Base-by-base conservation (phyloP, 2,329 filamentous ascomycete species). In the Cladosporium sp. region DNA sequence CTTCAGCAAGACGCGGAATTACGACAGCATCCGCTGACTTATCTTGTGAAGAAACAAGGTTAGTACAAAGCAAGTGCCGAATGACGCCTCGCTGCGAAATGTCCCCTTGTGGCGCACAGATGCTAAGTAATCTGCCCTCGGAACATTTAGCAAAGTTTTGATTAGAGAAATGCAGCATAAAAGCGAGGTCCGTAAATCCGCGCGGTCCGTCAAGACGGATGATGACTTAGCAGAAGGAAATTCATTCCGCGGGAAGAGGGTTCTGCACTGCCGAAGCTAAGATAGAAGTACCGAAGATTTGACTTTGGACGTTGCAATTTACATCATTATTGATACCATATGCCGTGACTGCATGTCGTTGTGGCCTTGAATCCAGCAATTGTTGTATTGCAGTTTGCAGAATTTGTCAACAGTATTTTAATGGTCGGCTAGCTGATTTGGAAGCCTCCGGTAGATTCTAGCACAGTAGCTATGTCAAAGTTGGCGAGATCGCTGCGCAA, bases 91-190 rank as follows among this genome's bases (percentile, higher is more conserved):
- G 49, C 49, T 54, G 49, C 26, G 28, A 54, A 12, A 18, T 54
- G 49, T 14, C 49, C 24, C 49, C 28, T 54, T 54, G 24, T 26
- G 52, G n/a, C 52, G 52, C 52, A 55, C 52, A 34, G 52, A 55
- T 34, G 32, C 52, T n/a, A 21, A 21, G 28, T 28, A 30, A 55
- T 15, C 4, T 54, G 51, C 51, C 8, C 26, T 18, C 18, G 11
- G 28, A n/a, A 5, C 57, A 59, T 47, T 59, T 59, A 59, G 57
- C 57, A 44, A n/a, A 47, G 14, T 59, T 41, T 41, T 26, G 14
- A 36, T 32, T 34, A 12, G 34, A 28, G 32, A 18, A 58, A 58
- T 26, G 55, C 21, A 47, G 57, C 57, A 47, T 44, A 59, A 59
- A 24, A 32, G 41, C 21, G n/a, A 34, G 21, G 3, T 18, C 52